Conservation (phyloP, 2,329 filamentous ascomycete species). For the Celoporthe dispersa region DNA sequence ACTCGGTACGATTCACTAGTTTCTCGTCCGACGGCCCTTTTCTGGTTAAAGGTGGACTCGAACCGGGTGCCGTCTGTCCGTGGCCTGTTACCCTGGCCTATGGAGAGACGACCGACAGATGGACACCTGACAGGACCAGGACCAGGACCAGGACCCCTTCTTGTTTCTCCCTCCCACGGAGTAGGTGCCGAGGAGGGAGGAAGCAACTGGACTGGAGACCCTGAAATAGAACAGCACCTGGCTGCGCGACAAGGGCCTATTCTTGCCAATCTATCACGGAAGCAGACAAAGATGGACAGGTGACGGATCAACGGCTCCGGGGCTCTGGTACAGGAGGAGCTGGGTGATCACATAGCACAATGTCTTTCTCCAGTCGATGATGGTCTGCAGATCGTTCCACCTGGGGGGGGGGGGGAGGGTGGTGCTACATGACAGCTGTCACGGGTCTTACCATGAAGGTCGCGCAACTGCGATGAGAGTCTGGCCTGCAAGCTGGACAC, state of each 20-base stretch:
- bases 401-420: background rate
- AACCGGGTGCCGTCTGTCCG: background rate
- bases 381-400: background rate
- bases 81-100: background rate
- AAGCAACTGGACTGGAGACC: background rate
- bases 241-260: background rate
- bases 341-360: background rate
- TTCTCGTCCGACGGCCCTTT: background rate
- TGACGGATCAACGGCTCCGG: background rate
- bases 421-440: background rate
- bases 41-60: conserved; percentile 1
- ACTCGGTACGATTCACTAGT: background rate
- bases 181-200: background rate
- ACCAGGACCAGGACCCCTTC: background rate
- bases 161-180: background rate
- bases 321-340: background rate
- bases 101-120: background rate
- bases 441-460: background rate
- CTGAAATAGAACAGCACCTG: background rate
- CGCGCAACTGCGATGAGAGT: background rate
- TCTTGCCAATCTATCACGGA: conserved; percentile 9
- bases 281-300: conserved; percentile 7
- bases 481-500: background rate
- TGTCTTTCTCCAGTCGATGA: background rate
- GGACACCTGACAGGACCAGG: background rate